Percentiles rank a stretch among this genome's conserved stretches.
phyloP scores from a whole-genome alignment of 192 early-diverging fungal genomes.

The Coemansia sp. region DNA sequence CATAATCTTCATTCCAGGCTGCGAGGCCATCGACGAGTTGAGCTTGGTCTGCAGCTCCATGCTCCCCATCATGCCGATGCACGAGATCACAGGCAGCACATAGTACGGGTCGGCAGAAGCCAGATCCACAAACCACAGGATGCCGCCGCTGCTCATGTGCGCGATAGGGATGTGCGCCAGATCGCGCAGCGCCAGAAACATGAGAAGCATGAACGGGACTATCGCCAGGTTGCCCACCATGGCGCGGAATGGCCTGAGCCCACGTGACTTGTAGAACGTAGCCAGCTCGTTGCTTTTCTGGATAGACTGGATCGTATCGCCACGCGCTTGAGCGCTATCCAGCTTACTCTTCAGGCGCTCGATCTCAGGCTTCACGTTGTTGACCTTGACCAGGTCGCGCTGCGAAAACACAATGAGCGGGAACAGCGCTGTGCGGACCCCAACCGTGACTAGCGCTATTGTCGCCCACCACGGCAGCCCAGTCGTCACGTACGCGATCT shows the following conservation, averaged over 20 bases:
- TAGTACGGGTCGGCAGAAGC: constrained; percentile 76
- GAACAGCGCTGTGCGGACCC: constrained; percentile 67
- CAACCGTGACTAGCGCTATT: constrained; percentile 61
- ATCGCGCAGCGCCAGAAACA: constrained; percentile 78
- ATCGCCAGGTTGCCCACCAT: constrained; percentile 66
- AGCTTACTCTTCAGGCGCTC: constrained; percentile 67
- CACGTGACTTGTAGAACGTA: constrained; percentile 61
- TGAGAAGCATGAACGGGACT: constrained; percentile 76
- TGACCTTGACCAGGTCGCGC: background rate
- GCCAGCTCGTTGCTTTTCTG: constrained; percentile 60
- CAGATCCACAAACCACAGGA: constrained; percentile 85
- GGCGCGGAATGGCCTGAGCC: constrained; percentile 64
- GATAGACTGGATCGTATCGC: constrained; percentile 59
- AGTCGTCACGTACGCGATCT: constrained; percentile 74
- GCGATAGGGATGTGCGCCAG: constrained; percentile 84
- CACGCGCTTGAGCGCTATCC: constrained; percentile 54
- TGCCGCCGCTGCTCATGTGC: constrained; percentile 73
- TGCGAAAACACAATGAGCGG: constrained; percentile 63
- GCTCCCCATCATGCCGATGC: constrained; percentile 65
- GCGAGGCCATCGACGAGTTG: constrained; percentile 6
- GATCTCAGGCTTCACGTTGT: constrained; percentile 66
- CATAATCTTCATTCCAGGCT: constrained; percentile 40
- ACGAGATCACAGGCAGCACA: constrained; percentile 75
- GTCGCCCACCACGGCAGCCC: constrained; percentile 94
- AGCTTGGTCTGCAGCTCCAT: constrained; percentile 61